phyloP scores from a whole-genome alignment of 1,284 basidiomycete genomes.

The Binderoboletus segoi region DNA sequence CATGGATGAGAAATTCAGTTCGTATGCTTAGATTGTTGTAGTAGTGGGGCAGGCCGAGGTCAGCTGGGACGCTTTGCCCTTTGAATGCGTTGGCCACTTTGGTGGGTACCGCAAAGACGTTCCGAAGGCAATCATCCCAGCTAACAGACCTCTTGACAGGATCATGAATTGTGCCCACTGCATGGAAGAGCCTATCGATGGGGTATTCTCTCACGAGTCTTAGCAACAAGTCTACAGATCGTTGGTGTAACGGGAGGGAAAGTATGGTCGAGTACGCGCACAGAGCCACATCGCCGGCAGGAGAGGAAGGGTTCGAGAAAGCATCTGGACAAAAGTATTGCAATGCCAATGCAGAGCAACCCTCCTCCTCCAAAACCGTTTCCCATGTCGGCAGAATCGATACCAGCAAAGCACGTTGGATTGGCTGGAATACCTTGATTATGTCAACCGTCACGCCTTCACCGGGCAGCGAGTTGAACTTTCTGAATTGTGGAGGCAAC shows the following conservation, averaged over 20 bases:
- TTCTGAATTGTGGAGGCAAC: slow-evolving; percentile 55
- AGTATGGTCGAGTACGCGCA: slow-evolving; percentile 65
- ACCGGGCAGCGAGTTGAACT: slow-evolving; percentile 34
- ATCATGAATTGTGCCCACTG: slow-evolving; percentile 43
- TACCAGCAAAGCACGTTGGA: slow-evolving; percentile 68
- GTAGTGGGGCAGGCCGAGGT: slow-evolving; percentile 56
- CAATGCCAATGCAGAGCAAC: slow-evolving; percentile 47
- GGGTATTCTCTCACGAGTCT: slow-evolving; percentile 62
- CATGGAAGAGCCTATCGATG: slow-evolving; percentile 63
- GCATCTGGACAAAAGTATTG: slow-evolving; percentile 74
- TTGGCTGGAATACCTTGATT: slow-evolving; percentile 51
- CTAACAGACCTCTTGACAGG: slow-evolving; percentile 37
- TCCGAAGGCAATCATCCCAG: slow-evolving; percentile 76
- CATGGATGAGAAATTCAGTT: slow-evolving; percentile 51
- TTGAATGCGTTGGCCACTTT: slow-evolving; percentile 68
- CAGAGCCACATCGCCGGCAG: slow-evolving; percentile 57
- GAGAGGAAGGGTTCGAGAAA: slow-evolving; percentile 50
- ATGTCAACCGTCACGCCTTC: slow-evolving; percentile 26
- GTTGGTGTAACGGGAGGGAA: slow-evolving; percentile 48
- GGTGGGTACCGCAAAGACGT: slow-evolving; percentile 58
- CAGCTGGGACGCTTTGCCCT: slow-evolving; percentile 44
- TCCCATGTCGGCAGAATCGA: slow-evolving; percentile 74
- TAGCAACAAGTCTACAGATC: slow-evolving; percentile 55
- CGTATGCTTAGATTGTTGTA: slow-evolving; percentile 55
- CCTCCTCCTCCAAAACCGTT: slow-evolving; percentile 50